Evolutionary conservation across 1,139 yeast genomes (phyloP), one percentile per base, ranked within the genome.

Genomic region (Yamadazyma blattariae): DNA sequence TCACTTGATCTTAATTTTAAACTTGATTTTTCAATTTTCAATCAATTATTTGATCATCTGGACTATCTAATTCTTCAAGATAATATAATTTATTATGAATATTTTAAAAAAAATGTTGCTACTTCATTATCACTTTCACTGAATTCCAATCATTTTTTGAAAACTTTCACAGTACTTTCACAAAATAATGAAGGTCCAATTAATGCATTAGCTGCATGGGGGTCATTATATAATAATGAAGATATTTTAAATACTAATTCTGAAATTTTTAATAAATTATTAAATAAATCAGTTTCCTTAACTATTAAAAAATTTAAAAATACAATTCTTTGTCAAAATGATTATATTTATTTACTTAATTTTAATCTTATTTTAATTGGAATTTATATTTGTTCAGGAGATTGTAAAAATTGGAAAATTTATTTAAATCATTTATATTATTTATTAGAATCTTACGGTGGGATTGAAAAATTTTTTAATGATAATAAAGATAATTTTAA

Each of bases 381-480:
- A 2, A 41, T 49, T 15, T 51, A 56, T 34, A 57, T 68, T 5
- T 66, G 71, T 28, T 52, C 64, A 3, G 76, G 76, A 3, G 74
- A 69, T 44, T 66, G 65, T 6, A 41, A 42, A 11, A 48, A 54
- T 26, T 71, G 77, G 77, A 57, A 34, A 30, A n/a, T 38, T 45
- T 26, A 50, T 58, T 32, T 41, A 20, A 56, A 70, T 25, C 57
- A 61, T 25, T 77, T 13, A 15, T 29, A 22, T 22, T 8, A 15
- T 7, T 16, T 79, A 5, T 61, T 64, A 4, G 53, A 66, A 0
- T 76, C 77, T 40, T 29, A 29, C 22, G 88, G 86, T 3, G 85
- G 86, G 0, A 56, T 87, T 25, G 32, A 27, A 5, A 33, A 30
- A 13, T 31, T 45, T 8, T 39, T 45, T 23, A 29, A 34, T 13